Base-by-base conservation (phyloP, 257 asterid genomes). In the Plectranthus barbatus region DNA sequence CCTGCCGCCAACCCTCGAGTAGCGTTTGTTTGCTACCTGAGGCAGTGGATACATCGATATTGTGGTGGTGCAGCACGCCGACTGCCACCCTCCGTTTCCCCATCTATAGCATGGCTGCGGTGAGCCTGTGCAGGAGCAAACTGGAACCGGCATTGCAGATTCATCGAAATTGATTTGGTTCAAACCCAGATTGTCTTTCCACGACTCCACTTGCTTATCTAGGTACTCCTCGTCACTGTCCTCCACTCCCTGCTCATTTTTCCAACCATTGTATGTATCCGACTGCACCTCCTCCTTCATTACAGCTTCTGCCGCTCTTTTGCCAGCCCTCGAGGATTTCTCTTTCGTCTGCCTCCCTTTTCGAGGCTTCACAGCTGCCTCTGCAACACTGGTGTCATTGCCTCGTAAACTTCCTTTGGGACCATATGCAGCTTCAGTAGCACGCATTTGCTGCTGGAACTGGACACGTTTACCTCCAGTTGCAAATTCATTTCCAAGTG, bases 71-170 rank as follows among this genome's bases (percentile, higher is more conserved):
- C 97, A 89, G 79, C 97, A 89, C 19, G 95, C 97, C 0, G 97
- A 89, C 33, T 89, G 97, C 97, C 97, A 89, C 41, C 97, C 97
- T 3, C 95, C 97, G 10, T 77, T 87, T 19, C 97, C 97, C 97
- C 97, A 89, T 71, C 90, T 89, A 54, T 89, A 89, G 81, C 97
- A 89, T 9, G 94, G 97, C 72, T 86, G 97, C 6, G 97, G 97
- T 0, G 93, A 77, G 6, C 97, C 95, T 10, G 97, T 89, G 82
- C 97, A 89, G 9, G 95, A 72, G 74, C 97, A 89, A 44, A 89
- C 91, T 0, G 97, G 95, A 4, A 83, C 94, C 9, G 97, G 95
- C 97, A 90, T 90, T 40, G 95, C 83, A 1, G 97, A 82, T 56
- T 85, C 93, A 2, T 90, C 96, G 45, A 85, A 90, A 31, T 80